These are phyloP conservation scores for Neurospora sublineolata DNA, from an alignment of 495 filamentous ascomycete genomes.

Conservation along the genomic window DNA sequence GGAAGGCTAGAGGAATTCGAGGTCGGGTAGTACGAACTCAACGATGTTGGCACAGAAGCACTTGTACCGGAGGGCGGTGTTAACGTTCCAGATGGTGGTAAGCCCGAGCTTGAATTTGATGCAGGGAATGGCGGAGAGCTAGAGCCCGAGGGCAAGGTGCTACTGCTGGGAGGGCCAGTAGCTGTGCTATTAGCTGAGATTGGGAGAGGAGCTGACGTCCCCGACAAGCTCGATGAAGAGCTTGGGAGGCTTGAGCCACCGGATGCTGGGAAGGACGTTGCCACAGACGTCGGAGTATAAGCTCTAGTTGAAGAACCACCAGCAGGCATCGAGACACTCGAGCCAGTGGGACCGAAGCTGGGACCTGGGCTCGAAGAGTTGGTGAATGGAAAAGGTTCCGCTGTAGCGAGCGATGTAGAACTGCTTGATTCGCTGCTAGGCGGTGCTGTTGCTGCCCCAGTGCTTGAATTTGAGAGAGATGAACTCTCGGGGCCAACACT, in stretches of 20 bases:
- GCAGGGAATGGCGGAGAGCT: slow-evolving; percentile 6
- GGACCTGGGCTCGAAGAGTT: background rate
- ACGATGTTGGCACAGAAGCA: background rate
- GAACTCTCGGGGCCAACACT: background rate
- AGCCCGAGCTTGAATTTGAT: slow-evolving; percentile 2
- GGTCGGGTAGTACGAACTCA: background rate
- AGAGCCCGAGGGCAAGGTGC: background rate
- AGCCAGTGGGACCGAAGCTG: background rate
- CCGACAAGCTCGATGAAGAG: background rate
- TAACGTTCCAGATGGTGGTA: background rate
- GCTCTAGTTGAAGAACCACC: background rate
- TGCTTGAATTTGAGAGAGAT: background rate
- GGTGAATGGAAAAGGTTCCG: background rate
- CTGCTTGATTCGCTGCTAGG: background rate
- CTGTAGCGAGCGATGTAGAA: background rate
- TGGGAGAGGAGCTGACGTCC: slow-evolving; percentile 1
- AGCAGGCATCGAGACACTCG: background rate
- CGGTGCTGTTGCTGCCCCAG: background rate
- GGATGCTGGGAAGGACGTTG: background rate
- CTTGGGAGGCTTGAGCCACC: background rate
- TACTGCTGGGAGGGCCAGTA: background rate
- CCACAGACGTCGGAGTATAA: background rate
- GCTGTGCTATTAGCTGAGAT: background rate
- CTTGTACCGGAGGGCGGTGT: background rate
- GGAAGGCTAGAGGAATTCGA: background rate